Conservation (phyloP, 75 land plant genomes). For the Pinus albicaulis region DNA sequence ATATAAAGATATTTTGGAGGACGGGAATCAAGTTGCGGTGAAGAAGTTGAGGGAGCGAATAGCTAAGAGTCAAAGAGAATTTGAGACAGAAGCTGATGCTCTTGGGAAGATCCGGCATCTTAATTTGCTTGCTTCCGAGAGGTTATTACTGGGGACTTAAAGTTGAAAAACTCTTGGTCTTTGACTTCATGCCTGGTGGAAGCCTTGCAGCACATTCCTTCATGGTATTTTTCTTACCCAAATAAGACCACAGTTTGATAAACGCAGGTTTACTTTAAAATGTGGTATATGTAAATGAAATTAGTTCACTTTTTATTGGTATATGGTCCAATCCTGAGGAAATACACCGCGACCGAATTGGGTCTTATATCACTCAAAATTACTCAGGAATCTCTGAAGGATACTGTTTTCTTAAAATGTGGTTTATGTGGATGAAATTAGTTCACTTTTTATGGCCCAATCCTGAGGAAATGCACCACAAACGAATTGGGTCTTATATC, state of each 20-base stretch:
- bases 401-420: neutral
- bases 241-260: neutral
- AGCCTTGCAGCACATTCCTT: slow-evolving; percentile 74
- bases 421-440: too few species aligned
- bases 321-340: too few species aligned
- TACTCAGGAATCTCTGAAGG: neutral
- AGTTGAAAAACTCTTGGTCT: slow-evolving; percentile 89
- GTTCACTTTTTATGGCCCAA: too few species aligned
- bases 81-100: slow-evolving; percentile 66
- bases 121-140: slow-evolving; percentile 72
- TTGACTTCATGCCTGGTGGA: slow-evolving; percentile 82
- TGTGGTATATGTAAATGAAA: too few species aligned
- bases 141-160: slow-evolving; percentile 91
- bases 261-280: neutral
- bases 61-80: slow-evolving; percentile 68
- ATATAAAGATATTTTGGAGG: slow-evolving; percentile 82
- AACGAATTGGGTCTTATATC: too few species aligned
- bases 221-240: slow-evolving; percentile 53
- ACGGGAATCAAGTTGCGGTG: slow-evolving; percentile 78
- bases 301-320: too few species aligned
- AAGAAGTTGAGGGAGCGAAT: slow-evolving; percentile 87
- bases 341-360: too few species aligned
- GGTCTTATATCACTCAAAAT: too few species aligned
- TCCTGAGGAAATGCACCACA: too few species aligned
- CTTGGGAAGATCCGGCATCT: slow-evolving; percentile 80